phyloP scores from a whole-genome alignment of 768 basidiomycete genomes.

The Tylopilus subfusipes region DNA sequence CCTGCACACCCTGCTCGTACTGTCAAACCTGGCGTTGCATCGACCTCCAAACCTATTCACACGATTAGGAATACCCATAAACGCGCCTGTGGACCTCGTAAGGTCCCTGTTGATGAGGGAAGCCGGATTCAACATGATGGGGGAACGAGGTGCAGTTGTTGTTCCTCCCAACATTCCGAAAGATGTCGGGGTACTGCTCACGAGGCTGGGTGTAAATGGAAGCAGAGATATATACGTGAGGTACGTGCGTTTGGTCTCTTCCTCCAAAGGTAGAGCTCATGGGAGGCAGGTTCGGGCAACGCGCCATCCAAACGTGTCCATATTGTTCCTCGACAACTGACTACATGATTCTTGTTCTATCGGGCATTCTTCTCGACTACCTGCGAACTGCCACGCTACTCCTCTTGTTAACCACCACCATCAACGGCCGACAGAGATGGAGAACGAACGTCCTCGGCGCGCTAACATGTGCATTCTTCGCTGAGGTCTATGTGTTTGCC shows the following conservation, averaged over 20 bases:
- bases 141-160: constrained; percentile 9
- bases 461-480: constrained; percentile 46
- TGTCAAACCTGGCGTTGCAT: constrained; percentile 13
- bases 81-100: constrained; percentile 50
- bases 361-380: constrained; percentile 55
- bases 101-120: constrained; percentile 41
- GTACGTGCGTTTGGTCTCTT: constrained; percentile 33
- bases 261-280: background rate
- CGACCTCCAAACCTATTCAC: constrained; percentile 63
- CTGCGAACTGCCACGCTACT: constrained; percentile 53
- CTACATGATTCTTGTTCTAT: constrained; percentile 56
- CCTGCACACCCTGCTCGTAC: constrained; percentile 17
- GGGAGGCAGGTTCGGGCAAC: constrained; percentile 60
- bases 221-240: constrained; percentile 56
- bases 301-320: constrained; percentile 57
- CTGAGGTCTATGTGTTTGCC: constrained; percentile 53
- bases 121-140: constrained; percentile 36
- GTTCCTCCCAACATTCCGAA: constrained; percentile 36
- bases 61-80: constrained; percentile 51
- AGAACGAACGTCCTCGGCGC: constrained; percentile 45
- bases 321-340: constrained; percentile 62
- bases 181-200: constrained; percentile 51
- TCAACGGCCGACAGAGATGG: constrained; percentile 41
- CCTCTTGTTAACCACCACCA: constrained; percentile 39
- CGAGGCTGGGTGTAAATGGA: constrained; percentile 54